Base-by-base conservation (phyloP, 805 yeast genomes). In the Ogataea methanolica region DNA sequence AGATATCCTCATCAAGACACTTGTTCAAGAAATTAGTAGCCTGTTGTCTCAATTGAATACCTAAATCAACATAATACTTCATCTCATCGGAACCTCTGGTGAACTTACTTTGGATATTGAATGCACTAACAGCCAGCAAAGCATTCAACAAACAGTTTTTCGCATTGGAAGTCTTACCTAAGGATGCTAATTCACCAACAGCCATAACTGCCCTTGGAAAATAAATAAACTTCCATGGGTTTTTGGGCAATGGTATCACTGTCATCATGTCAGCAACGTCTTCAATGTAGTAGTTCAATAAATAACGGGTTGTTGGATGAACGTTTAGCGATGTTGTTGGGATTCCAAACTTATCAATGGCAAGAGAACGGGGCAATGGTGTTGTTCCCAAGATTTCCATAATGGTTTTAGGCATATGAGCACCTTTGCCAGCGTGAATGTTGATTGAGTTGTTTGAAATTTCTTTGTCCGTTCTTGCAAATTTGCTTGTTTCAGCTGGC, bases 171-270 rank as follows among this genome's bases (percentile, higher is more conserved):
- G 96, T 85, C 44, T 71, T 71, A 0, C 96, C 96, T 37, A 83
- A 63, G 2, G 90, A 82, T 26, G 83, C 78, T 23, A 88, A 67
- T 59, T 89, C 96, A 4, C 96, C 96, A 23, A 89, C 71, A 0
- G 96, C 96, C 71, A 79, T 73, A 33, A 86, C 66, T 1, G 96
- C 96, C 43, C 94, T 67, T 0, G 96, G 96, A 50, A 88, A 81
- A 64, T 87, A 88, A n/a, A 88, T 80, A 2, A 85, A 81, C 57
- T 84, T 85, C 96, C 96, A 89, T 0, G 96, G 96, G 60, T 87
- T 89, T 51, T 83, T 85, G 0, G 86, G 79, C 22, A 79, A 64
- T 1, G 83, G 83, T 38, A 79, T 76, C 22, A 79, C 85, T 1
- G 83, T 79, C 83, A 79, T 79, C 68, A 61, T 78, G 61, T 87